Evolutionary conservation across 371 early-diverging fungal species (phyloP).

Genomic region (Rhizomucor pusillus): DNA sequence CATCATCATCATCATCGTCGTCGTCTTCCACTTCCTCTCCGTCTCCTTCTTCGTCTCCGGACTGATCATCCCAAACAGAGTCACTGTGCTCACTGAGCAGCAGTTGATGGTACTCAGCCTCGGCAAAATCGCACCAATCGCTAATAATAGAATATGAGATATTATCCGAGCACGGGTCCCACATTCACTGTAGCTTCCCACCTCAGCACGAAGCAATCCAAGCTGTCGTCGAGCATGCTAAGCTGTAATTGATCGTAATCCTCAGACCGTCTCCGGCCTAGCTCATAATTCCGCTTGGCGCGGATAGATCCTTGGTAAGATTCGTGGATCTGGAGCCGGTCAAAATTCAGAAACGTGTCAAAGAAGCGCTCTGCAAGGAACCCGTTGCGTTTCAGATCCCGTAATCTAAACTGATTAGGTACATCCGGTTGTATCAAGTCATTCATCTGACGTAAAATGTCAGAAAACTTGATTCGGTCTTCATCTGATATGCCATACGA

Average conservation of each 20-base stretch:
- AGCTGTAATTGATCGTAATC: no score
- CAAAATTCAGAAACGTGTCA: slow-evolving; percentile 47
- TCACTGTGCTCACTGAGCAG: slow-evolving; percentile 22
- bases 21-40: slow-evolving; percentile 16
- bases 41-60: slow-evolving; percentile 11
- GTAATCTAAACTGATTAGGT: slow-evolving; percentile 34
- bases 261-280: slow-evolving; percentile 3
- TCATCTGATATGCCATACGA: slow-evolving; percentile 23
- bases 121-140: slow-evolving; percentile 41
- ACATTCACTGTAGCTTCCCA: slow-evolving; percentile 4
- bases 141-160: slow-evolving; percentile 10
- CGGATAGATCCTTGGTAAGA: slow-evolving; percentile 35
- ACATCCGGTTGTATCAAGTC: slow-evolving; percentile 43
- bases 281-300: slow-evolving; percentile 28
- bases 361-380: slow-evolving; percentile 47
- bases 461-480: slow-evolving; percentile 38
- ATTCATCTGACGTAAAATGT: slow-evolving; percentile 51
- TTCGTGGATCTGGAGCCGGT: slow-evolving; percentile 45
- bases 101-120: slow-evolving; percentile 34
- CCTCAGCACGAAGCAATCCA: slow-evolving; percentile 24
- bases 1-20: slow-evolving; percentile 17
- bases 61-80: slow-evolving; percentile 22
- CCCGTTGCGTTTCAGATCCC: slow-evolving; percentile 41
- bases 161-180: no score
- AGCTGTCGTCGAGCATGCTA: slow-evolving; percentile 14